Evolutionary conservation across 225 moss, liverwort and hornwort species (phyloP).

Genomic region (Thuidium tamariscinum): DNA sequence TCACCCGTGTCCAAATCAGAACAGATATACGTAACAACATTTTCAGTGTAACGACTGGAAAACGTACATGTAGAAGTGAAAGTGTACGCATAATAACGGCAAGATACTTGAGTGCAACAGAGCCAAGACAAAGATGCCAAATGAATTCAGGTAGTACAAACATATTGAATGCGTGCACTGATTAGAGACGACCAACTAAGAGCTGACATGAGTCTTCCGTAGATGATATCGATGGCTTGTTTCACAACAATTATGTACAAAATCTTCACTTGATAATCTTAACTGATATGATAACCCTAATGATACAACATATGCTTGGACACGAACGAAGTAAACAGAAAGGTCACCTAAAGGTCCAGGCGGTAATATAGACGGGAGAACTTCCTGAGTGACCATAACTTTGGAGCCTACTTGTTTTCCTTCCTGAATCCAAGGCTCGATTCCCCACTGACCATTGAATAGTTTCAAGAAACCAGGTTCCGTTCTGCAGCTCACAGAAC

Average conservation of each 20-base stretch:
- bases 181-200: neutral
- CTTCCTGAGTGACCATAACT: slow-evolving; percentile 55
- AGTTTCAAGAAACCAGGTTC: slow-evolving; percentile 75
- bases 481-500: slow-evolving; percentile 23
- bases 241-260: neutral
- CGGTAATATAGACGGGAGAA: slow-evolving; percentile 61
- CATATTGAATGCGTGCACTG: neutral
- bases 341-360: slow-evolving; percentile 66
- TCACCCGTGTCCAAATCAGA: neutral
- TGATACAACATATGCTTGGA: neutral
- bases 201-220: neutral
- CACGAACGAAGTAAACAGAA: neutral
- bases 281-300: neutral
- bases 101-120: neutral
- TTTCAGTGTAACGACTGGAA: neutral
- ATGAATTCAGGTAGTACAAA: neutral
- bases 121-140: neutral
- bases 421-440: slow-evolving; percentile 53
- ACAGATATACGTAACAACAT: neutral
- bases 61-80: neutral
- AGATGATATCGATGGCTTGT: neutral
- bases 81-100: neutral
- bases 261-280: neutral
- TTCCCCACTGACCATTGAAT: slow-evolving; percentile 73
- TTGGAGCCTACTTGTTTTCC: slow-evolving; percentile 51